Conservation (phyloP, 2,329 filamentous ascomycete species). For the Fusarium sp. region DNA sequence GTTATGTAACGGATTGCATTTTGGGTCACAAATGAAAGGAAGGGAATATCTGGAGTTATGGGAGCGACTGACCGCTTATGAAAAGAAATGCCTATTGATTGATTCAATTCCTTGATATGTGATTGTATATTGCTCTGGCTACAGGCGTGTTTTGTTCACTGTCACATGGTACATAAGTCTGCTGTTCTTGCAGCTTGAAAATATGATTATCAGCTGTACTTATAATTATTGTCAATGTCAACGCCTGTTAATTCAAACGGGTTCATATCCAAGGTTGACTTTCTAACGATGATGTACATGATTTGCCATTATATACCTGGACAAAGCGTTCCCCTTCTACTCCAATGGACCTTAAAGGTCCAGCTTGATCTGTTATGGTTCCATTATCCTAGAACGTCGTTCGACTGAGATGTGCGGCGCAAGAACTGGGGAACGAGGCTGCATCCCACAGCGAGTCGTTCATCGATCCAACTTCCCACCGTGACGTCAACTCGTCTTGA, state of each 20-base stretch:
- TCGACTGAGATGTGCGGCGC: slow-evolving; percentile 40
- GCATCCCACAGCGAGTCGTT: neutral
- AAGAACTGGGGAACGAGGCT: slow-evolving; percentile 27
- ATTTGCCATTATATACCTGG: neutral
- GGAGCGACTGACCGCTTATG: slow-evolving; percentile 31
- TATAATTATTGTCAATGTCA: neutral
- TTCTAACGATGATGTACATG: neutral
- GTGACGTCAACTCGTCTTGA: slow-evolving; percentile 33
- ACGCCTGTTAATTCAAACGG: neutral
- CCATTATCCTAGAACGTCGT: slow-evolving; percentile 36
- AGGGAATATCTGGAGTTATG: slow-evolving; percentile 31
- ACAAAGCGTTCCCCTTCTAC: neutral
- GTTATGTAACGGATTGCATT: slow-evolving; percentile 24
- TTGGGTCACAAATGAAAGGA: slow-evolving; percentile 24
- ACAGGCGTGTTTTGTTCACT: neutral
- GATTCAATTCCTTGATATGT: slow-evolving; percentile 10
- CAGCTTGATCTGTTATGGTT: neutral
- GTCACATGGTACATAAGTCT: neutral
- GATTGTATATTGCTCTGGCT: neutral
- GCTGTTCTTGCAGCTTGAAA: neutral
- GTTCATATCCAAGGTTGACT: neutral
- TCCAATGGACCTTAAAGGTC: neutral
- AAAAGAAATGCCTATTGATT: slow-evolving; percentile 33
- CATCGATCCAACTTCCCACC: slow-evolving; percentile 23
- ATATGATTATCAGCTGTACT: neutral